Base-by-base conservation (phyloP, 805 yeast genomes). In the Starmerella floris region DNA sequence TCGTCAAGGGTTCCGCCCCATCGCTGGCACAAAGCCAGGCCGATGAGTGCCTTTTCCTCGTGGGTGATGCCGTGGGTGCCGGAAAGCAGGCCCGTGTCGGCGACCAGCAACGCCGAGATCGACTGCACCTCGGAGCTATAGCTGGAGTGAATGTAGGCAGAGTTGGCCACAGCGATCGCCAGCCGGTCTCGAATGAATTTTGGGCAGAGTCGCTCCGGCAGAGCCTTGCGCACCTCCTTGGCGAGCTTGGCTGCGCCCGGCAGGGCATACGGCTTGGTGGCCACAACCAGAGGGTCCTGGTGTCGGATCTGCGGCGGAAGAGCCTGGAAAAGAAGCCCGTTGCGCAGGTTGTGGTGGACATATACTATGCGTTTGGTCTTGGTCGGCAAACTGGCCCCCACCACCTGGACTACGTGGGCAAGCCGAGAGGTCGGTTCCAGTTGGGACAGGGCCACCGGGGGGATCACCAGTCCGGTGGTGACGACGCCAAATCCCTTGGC, bases 101-200 rank as follows among this genome's bases (percentile, higher is more conserved):
- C 85, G 21, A 79, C 74, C 48, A 74, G 78, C 32, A 80, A 62
- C 1, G 85, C 82, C 1, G 83, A 79, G 4, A 79, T 72, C 6
- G 87, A 77, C 59, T 79, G 88, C 39, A 79, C 60, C 55, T 80
- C 88, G 54, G 79, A 76, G 25, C 84, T 82, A 55, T 78, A 79
- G 6, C 84, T 75, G 26, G 82, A 76, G 56, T 80, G 87, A 11
- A 77, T 80, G 60, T 80, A 81, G 1, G 84, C 80, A 39, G 79
- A 62, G 54, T 81, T 79, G 53, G 83, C 78, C 26, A 79, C 62
- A 0, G 85, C 85, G 11, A 80, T 81, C 4, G 76, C 75, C 10
- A 81, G 68, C 51, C 85, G 65, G 34, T 69, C 60, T 20, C 68
- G 59, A 16, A 80, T 73, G 45, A 77, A 76, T 17, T 57, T 56